Evolutionary conservation across 139 green algal species (phyloP).

Genomic region (Coelastrella sp.): DNA sequence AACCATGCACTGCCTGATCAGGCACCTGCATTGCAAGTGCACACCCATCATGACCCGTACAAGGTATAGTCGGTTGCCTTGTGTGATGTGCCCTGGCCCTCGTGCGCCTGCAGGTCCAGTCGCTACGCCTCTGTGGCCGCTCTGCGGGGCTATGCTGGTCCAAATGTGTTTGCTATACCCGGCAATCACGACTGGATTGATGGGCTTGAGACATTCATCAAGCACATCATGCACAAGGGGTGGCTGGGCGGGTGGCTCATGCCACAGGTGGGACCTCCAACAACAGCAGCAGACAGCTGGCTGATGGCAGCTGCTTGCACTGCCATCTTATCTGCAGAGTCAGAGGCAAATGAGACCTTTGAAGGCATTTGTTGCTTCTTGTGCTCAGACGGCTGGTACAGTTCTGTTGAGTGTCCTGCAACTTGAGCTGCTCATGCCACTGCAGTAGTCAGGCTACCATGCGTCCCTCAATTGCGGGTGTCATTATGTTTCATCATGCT

Average conservation of each 20-base stretch:
- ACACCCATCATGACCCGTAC: too few relatives aligned
- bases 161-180: conserved; percentile 85
- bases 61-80: too few relatives aligned
- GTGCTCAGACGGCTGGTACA: too few relatives aligned
- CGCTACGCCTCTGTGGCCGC: conserved; percentile 46
- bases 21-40: too few relatives aligned
- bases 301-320: not conserved
- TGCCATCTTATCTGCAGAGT: not conserved
- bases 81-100: too few relatives aligned
- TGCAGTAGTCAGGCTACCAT: not conserved
- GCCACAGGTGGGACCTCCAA: conserved; percentile 64
- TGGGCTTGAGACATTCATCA: conserved; percentile 85
- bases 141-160: conserved; percentile 73
- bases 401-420: too few relatives aligned
- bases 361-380: too few relatives aligned
- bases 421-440: not conserved
- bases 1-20: too few relatives aligned
- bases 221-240: conserved; percentile 83
- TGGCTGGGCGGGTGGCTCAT: conserved; percentile 94
- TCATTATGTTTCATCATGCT: not conserved
- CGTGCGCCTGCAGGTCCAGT: conserved; percentile 21
- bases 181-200: conserved; percentile 86
- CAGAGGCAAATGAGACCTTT: not conserved
- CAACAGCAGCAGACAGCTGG: not conserved
- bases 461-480: too few relatives aligned